phyloP scores from a whole-genome alignment of 2,329 filamentous ascomycete genomes.

The Fusarium anguioides region DNA sequence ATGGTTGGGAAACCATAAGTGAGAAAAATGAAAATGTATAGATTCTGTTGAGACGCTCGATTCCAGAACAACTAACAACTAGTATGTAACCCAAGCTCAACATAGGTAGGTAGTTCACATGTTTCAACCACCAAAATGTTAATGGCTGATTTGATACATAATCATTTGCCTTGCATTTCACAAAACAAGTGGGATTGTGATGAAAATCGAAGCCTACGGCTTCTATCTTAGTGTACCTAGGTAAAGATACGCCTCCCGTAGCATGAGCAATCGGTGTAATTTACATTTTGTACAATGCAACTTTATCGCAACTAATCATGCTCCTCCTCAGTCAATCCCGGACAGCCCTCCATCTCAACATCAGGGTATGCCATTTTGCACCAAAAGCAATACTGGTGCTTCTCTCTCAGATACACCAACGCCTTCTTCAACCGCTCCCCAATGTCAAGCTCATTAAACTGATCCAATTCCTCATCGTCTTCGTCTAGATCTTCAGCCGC shows the following conservation, averaged over 20 bases:
- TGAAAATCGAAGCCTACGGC: neutral
- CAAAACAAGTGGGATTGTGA: neutral
- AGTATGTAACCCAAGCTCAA: neutral
- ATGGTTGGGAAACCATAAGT: slow-evolving; percentile 3
- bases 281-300: neutral
- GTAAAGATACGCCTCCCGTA: neutral
- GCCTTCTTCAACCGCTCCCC: slow-evolving; percentile 74
- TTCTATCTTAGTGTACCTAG: too few relatives aligned
- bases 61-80: neutral
- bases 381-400: slow-evolving; percentile 92
- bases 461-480: slow-evolving; percentile 82
- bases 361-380: slow-evolving; percentile 88
- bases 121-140: neutral
- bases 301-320: slow-evolving; percentile 59
- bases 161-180: too few relatives aligned
- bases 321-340: slow-evolving; percentile 87
- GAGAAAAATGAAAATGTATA: neutral
- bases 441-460: slow-evolving; percentile 77
- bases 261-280: neutral
- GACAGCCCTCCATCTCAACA: slow-evolving; percentile 84
- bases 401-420: slow-evolving; percentile 75
- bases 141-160: neutral
- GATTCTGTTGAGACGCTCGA: slow-evolving; percentile 19
- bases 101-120: neutral
- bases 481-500: slow-evolving; percentile 78